Percentiles rank a stretch among this genome's conserved stretches.
phyloP scores from a whole-genome alignment of 225 moss, liverwort and hornwort genomes.

The Climacium dendroides region DNA sequence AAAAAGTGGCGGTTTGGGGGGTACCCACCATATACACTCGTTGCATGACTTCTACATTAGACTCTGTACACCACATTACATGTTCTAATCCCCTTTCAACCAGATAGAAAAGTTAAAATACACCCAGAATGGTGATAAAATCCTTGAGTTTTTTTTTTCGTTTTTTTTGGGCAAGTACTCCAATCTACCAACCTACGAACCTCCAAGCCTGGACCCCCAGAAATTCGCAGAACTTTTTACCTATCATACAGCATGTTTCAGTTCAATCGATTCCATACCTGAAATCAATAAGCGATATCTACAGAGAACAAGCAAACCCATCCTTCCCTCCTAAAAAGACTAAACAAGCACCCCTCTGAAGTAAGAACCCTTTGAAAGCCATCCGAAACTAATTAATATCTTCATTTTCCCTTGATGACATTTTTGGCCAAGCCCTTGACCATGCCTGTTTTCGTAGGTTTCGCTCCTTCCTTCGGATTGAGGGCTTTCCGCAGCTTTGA shows the following conservation, averaged over 20 bases:
- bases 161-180: background rate
- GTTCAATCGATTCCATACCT: background rate
- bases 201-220: background rate
- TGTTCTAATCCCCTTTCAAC: background rate
- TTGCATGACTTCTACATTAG: background rate
- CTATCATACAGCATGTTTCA: background rate
- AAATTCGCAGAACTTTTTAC: background rate
- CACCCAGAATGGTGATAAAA: background rate
- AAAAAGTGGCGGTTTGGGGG: too few relatives aligned
- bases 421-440: conserved; percentile 35
- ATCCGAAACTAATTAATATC: background rate
- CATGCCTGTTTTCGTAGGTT: conserved; percentile 16
- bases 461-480: conserved; percentile 22
- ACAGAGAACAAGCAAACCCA: background rate
- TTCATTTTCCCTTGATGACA: conserved; percentile 12
- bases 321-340: background rate
- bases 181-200: background rate
- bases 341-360: background rate
- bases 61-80: background rate
- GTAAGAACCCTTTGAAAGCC: background rate
- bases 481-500: conserved; percentile 39
- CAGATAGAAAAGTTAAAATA: background rate
- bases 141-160: too few relatives aligned
- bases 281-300: background rate
- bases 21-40: too few relatives aligned